Conservation (phyloP, 2,329 filamentous ascomycete genomes). For the Penicillium vulpinum region DNA sequence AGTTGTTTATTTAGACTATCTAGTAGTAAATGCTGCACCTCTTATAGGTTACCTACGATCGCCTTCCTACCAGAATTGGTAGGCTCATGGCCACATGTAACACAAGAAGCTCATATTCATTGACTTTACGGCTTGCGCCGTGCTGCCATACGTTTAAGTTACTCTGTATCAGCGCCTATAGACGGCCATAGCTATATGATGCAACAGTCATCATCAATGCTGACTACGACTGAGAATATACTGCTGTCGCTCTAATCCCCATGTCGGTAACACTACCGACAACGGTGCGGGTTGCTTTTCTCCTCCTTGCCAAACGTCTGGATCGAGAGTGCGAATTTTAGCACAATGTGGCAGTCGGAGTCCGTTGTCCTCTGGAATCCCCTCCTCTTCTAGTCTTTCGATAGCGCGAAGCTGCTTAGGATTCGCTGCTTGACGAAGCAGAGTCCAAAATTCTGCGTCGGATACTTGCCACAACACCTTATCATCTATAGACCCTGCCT, state of each 20-base stretch:
- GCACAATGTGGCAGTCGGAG: slow-evolving; percentile 28
- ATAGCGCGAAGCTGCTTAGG: slow-evolving; percentile 11
- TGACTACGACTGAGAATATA: slow-evolving; percentile 19
- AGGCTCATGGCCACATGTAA: not conserved
- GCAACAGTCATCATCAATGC: not conserved
- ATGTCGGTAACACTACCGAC: slow-evolving; percentile 16
- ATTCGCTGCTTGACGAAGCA: slow-evolving; percentile 26
- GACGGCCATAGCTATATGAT: not conserved
- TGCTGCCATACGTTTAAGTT: not conserved
- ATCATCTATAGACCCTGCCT: slow-evolving; percentile 27
- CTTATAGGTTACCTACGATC: too few relatives aligned
- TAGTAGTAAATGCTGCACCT: too few relatives aligned
- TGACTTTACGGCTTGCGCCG: not conserved
- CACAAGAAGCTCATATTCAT: not conserved
- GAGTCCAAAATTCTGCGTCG: slow-evolving; percentile 39
- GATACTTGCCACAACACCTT: slow-evolving; percentile 37
- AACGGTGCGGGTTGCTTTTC: slow-evolving; percentile 13
- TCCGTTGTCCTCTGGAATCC: slow-evolving; percentile 20
- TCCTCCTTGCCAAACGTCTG: slow-evolving; percentile 26
- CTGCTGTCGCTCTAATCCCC: slow-evolving; percentile 19
- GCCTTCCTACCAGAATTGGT: too few relatives aligned
- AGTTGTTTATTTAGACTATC: too few relatives aligned
- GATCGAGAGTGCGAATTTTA: slow-evolving; percentile 38
- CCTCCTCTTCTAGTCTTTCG: slow-evolving; percentile 8
- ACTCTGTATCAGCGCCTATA: not conserved